Conservation (phyloP, 768 basidiomycete genomes). For the Xerocomellus intermedius region DNA sequence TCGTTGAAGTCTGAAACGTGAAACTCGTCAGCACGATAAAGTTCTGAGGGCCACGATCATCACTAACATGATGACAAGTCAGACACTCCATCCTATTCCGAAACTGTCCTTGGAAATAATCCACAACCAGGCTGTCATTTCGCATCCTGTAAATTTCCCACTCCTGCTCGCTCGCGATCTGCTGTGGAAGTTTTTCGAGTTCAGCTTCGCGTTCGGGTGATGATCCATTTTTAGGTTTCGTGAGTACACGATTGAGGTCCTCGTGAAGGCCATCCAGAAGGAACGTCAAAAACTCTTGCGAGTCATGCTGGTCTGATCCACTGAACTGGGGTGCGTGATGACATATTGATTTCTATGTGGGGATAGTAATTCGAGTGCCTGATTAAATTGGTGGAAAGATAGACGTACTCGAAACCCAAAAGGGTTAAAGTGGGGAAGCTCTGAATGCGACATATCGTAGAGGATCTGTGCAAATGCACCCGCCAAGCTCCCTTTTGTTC, state of each 20-base stretch:
- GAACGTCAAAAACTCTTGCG: conserved; percentile 95
- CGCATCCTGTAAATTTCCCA: conserved; percentile 88
- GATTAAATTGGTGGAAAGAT: conserved; percentile 20
- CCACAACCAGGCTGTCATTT: conserved; percentile 93
- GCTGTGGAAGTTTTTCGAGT: conserved; percentile 80
- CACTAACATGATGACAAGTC: conserved; percentile 79
- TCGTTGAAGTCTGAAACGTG: conserved; percentile 80
- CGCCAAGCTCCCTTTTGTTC: conserved; percentile 82
- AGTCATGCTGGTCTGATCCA: conserved; percentile 92
- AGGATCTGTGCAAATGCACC: conserved; percentile 81
- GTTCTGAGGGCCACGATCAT: neutral
- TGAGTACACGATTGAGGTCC: conserved; percentile 78
- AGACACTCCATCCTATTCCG: conserved; percentile 85
- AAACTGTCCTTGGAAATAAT: conserved; percentile 98
- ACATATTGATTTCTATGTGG: conserved; percentile 54
- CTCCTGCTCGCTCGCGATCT: conserved; percentile 89
- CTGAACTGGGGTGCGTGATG: conserved; percentile 68
- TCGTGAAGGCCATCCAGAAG: conserved; percentile 91
- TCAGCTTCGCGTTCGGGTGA: conserved; percentile 84
- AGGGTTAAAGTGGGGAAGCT: conserved; percentile 80
- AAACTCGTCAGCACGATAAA: conserved; percentile 10
- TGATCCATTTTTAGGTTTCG: conserved; percentile 60
- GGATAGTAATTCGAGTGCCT: conserved; percentile 18
- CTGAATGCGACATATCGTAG: conserved; percentile 84
- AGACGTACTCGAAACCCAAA: conserved; percentile 77